A percentile compares a stretch with the other conserved stretches of the same genome.
Conservation (phyloP, 306 rosid species). For the Astragalus glycyphyllos region DNA sequence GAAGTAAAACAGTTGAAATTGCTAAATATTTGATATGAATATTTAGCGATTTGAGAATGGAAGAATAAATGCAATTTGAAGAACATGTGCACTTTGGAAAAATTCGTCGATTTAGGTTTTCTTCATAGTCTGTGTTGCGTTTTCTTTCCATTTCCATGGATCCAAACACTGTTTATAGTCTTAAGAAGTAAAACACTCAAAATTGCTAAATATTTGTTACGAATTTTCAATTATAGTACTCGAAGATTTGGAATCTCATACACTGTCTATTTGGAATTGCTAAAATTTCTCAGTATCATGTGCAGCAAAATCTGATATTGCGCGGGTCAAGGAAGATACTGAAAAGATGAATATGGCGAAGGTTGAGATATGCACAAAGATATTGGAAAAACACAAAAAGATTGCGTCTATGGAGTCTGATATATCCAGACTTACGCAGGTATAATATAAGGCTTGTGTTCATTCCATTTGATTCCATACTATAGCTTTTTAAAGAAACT, state of each 20-base stretch:
- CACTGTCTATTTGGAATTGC: too few relatives aligned
- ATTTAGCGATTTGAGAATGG: background rate
- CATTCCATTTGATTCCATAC: background rate
- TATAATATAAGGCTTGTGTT: conserved; percentile 36
- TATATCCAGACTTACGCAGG: conserved; percentile 75
- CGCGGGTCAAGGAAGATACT: conserved; percentile 54
- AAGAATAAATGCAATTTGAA: too few relatives aligned
- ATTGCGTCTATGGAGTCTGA: conserved; percentile 65
- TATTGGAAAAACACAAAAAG: conserved; percentile 69
- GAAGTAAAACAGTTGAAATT: background rate
- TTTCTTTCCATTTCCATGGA: background rate
- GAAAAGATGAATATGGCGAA: conserved; percentile 58
- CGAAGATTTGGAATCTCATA: background rate
- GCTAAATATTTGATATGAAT: background rate
- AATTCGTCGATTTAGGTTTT: conserved; percentile 51
- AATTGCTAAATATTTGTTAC: background rate
- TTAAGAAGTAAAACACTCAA: background rate
- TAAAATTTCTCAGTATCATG: background rate
- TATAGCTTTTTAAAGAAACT: background rate
- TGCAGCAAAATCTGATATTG: conserved; percentile 68
- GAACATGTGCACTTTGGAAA: too few relatives aligned
- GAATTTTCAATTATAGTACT: background rate
- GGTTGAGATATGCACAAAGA: conserved; percentile 78
- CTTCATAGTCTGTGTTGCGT: background rate
- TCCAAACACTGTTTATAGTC: background rate